Evolutionary conservation across 2,329 filamentous ascomycete genomes (phyloP), one percentile per base, ranked within the genome.

Genomic region (Albophoma yamanashiensis): DNA sequence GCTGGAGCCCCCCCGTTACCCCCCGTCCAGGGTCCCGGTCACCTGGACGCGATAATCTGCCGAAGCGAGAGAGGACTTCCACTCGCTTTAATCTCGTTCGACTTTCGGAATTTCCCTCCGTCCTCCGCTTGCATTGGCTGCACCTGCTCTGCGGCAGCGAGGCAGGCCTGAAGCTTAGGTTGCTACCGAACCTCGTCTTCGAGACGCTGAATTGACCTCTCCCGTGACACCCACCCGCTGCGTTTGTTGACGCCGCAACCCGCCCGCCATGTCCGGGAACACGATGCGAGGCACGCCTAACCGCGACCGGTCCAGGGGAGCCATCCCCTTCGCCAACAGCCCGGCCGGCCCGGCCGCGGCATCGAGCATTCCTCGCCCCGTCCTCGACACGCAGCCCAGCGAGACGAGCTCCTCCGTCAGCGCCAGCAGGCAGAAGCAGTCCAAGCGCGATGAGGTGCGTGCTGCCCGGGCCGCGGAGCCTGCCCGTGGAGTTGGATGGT

Each of bases 391-490:
- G 61, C 76, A 81, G 65, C 78, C 79, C 64, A 85, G 78, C 76
- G 88, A 89, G 67, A 66, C 75, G 60, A 76, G 72, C 64, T 89
- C 91, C 59, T 87, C 89, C 47, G 84, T 97, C 78, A 97, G 91
- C 77, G 90, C 92, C 68, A 97, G 93, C 76, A 87, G 94, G 71
- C 90, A 94, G 75, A 97, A 97, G 79, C 93, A 97, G 82, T 89
- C 88, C 67, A 97, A 97, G 79, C 88, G 92, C 76, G 94, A 99
- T 87, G 94, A 99, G 89, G 94, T 99, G 81, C 70, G 84, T 79
- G 64, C n/a, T 57, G 34, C 47, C 43, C 38, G 4, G 45, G 31
- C 52, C 34, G 36, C 22, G 27, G 27, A n/a, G 27, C 27, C 27
- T 31, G 3, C 27, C 27, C 20, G 3, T 15, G 8, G 25, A 27